Percentiles rank a stretch among this genome's conserved stretches.
Conservation (phyloP, 2,329 filamentous ascomycete genomes). For the Colletotrichum sp. region DNA sequence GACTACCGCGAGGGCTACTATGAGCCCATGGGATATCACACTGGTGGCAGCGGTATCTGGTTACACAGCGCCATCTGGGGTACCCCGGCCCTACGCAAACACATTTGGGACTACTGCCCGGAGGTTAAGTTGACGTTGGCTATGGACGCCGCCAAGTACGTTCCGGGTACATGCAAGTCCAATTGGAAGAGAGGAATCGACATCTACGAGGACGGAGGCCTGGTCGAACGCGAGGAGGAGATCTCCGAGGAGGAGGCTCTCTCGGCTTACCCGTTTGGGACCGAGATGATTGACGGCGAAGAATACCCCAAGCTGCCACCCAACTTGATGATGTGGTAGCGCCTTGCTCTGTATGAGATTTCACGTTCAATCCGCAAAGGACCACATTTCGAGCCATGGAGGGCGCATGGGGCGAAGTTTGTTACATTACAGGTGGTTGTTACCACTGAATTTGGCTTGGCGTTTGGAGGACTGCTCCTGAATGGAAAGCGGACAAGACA, state of each 20-base stretch:
- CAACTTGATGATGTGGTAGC: constrained; percentile 26
- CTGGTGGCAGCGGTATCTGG: constrained; percentile 50
- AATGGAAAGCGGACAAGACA: neutral
- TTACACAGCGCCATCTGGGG: constrained; percentile 55
- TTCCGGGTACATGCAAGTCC: constrained; percentile 51
- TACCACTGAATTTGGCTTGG: neutral
- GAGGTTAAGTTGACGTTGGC: constrained; percentile 62
- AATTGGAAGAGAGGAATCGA: constrained; percentile 48
- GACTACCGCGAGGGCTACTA: constrained; percentile 58
- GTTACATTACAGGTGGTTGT: neutral
- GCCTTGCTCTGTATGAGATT: neutral
- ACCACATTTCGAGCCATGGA: neutral
- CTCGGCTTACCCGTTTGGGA: constrained; percentile 35
- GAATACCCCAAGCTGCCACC: constrained; percentile 45
- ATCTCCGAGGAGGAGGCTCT: constrained; percentile 21
- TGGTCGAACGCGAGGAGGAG: constrained; percentile 19
- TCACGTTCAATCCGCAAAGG: neutral
- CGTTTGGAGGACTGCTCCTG: neutral
- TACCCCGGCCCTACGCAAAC: constrained; percentile 46
- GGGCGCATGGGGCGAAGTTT: neutral
- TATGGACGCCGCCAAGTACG: constrained; percentile 58
- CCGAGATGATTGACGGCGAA: constrained; percentile 43
- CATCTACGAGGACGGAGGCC: constrained; percentile 6
- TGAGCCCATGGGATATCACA: constrained; percentile 65
- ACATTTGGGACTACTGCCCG: constrained; percentile 63